Evolutionary conservation across 2,329 filamentous ascomycete genomes (phyloP), one percentile per base, ranked within the genome.

Genomic region (Sphaerulina vaccinii): DNA sequence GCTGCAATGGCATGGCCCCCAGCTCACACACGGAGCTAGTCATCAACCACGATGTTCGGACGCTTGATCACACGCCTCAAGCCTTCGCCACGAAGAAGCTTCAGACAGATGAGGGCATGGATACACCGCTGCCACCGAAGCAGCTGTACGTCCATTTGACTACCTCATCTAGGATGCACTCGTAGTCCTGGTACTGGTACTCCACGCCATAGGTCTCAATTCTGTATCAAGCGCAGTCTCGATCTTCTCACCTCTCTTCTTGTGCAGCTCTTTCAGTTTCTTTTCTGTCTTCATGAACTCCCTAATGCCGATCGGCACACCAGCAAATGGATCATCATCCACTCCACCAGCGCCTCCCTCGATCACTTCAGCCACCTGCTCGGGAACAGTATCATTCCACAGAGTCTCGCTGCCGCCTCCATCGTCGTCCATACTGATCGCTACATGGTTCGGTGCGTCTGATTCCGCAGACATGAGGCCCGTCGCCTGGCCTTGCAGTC

Each of bases 251-350:
- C 58, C 58, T 16, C 51, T 35, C 29, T 54, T 49, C 19, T 39
- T 54, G 27, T 91, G 88, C 70, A 83, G 86, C 70, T 88, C 79
- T 71, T 89, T 92, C 55, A 99, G 71, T 69, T 78, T 86, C 79
- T 97, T 97, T 75, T 99, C 93, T 54, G 86, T 90, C 75, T 87
- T 90, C 92, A 99, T 97, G 65, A 99, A 99, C 70, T 96, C 92
- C 56, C 89, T 79, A 59, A 99, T 96, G 0, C 92, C 93, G 8
- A 97, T 88, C 0, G 93, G 92, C 46, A 99, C 84, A 60, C 82
- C 83, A 43, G 82, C 81, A 64, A 95, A 95, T 29, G 95, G 67
- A 43, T 88, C 84, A 2, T 84, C 83, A 49, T 82, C 77, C 63
- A 51, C 49, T 2, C 36, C 57, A 11, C 41, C 53, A 23, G 21